Evolutionary conservation across 306 rosid genomes (phyloP), one percentile per base, ranked within the genome.

Genomic region (Cajanus cajan): DNA sequence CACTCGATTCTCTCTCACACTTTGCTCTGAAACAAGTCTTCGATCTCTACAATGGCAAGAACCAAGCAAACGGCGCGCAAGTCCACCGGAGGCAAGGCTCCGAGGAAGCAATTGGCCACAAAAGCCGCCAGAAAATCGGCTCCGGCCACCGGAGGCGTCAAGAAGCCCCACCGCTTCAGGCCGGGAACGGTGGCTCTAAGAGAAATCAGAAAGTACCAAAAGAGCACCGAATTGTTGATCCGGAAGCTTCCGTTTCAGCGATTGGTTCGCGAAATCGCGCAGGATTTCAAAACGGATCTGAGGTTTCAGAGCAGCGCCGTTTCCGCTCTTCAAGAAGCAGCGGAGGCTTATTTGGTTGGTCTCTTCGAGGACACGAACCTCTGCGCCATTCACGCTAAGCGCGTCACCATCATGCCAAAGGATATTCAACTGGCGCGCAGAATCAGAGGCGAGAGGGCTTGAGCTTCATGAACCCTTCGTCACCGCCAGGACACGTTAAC

Each of bases 401-500:
- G 83, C 5, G 86, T 83, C 10, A 83, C 86, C 7, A 83, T 83
- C n/a, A 83, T 83, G 83, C 86, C 83, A 1, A 83, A 83, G 76
- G 83, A 83, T 16, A 78, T 83, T 15, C 86, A 83, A 41, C 86
- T 83, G 1, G 86, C 86, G 8, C 71, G 86, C 3, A 64, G 86
- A 12, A 83, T 83, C 18, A 78, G 86, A 12, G 82, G 86, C 15
- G 85, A 65, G 74, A 71, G 78, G 9, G 78, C 78, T 24, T 74
- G 76, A 45, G 4, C 4, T 52, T n/a, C n/a, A n/a, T n/a, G n/a
- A n/a, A n/a, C n/a, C n/a, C 18, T 7, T 1, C 0, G 13, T 51
- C 58, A 16, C 58, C 25, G 25, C 25, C 7, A 51, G 7, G 55
- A 18, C 6, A 19, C 4, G 24, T 48, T 15, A 48, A 28, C 31